A percentile compares a stretch with the other conserved stretches of the same genome.
Evolutionary conservation across 2,329 filamentous ascomycete genomes (phyloP).

Genomic region (Ceratocystis diversiconidia): DNA sequence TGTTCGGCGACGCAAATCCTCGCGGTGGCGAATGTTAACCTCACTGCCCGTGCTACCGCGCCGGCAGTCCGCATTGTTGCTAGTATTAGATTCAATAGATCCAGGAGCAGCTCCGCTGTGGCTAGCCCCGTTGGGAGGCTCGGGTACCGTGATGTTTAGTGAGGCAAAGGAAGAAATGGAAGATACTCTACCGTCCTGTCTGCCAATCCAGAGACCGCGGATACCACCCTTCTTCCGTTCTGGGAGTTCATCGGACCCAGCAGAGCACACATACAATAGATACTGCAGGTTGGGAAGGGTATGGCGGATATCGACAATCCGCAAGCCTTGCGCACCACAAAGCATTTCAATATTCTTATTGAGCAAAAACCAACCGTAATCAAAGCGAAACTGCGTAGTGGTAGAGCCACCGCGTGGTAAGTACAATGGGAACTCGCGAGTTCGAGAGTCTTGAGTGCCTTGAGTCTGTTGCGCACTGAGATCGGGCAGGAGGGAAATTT

Average conservation of each 20-base stretch:
- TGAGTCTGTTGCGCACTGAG: conserved; percentile 23
- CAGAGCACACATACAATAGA: conserved; percentile 74
- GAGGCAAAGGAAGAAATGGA: conserved; percentile 5
- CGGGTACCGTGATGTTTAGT: not conserved
- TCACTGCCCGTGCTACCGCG: conserved; percentile 34
- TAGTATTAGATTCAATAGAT: conserved; percentile 19
- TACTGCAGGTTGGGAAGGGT: conserved; percentile 91
- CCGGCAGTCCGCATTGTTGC: conserved; percentile 15
- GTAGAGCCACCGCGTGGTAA: conserved; percentile 44
- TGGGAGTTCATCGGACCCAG: conserved; percentile 51
- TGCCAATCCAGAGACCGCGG: conserved; percentile 40
- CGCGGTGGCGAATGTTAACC: conserved; percentile 27
- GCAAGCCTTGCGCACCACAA: conserved; percentile 52
- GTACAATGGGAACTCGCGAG: conserved; percentile 70
- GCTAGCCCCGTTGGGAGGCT: not conserved
- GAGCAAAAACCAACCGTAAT: conserved; percentile 90
- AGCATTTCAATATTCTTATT: conserved; percentile 82
- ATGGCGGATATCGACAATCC: conserved; percentile 78
- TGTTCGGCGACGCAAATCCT: conserved; percentile 28
- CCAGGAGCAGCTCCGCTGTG: not conserved
- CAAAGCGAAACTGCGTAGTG: conserved; percentile 73
- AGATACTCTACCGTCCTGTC: not conserved
- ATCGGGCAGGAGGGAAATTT: conserved; percentile 45
- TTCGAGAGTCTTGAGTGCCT: conserved; percentile 26
- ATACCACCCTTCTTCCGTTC: conserved; percentile 48